Evolutionary conservation across 2,329 filamentous ascomycete genomes (phyloP).

Genomic region (Pyrenophora graminea): DNA sequence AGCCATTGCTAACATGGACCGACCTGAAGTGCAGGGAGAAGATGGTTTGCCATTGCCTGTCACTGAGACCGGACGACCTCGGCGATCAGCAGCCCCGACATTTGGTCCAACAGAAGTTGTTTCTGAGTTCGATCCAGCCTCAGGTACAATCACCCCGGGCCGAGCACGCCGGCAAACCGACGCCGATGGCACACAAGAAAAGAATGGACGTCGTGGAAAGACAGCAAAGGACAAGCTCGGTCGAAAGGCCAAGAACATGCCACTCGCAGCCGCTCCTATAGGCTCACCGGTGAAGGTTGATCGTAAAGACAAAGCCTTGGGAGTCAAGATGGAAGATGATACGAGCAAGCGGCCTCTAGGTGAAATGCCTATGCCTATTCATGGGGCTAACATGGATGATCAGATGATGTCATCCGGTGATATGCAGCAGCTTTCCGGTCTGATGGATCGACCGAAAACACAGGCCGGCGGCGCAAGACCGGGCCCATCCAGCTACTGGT

Average conservation of each 20-base stretch:
- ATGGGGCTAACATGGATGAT: slow-evolving; percentile 31
- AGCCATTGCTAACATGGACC: slow-evolving; percentile 58
- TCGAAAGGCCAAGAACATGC: slow-evolving; percentile 49
- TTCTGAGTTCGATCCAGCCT: slow-evolving; percentile 61
- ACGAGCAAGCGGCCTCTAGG: slow-evolving; percentile 31
- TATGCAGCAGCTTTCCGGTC: slow-evolving; percentile 20
- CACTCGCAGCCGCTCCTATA: slow-evolving; percentile 46
- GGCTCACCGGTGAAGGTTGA: slow-evolving; percentile 44
- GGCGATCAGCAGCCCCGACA: slow-evolving; percentile 66
- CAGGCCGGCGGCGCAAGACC: slow-evolving; percentile 50
- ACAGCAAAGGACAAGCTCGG: slow-evolving; percentile 44
- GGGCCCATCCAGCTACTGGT: slow-evolving; percentile 83
- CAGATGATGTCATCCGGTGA: slow-evolving; percentile 31
- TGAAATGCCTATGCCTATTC: slow-evolving; percentile 36
- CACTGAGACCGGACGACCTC: slow-evolving; percentile 56
- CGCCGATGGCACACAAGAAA: slow-evolving; percentile 40
- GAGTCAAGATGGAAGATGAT: slow-evolving; percentile 43
- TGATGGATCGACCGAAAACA: slow-evolving; percentile 43
- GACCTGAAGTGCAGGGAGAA: slow-evolving; percentile 46
- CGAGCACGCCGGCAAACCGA: slow-evolving; percentile 44
- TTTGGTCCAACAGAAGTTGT: slow-evolving; percentile 65
- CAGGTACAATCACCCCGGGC: slow-evolving; percentile 35
- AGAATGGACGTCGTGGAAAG: slow-evolving; percentile 50
- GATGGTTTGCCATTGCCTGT: slow-evolving; percentile 47
- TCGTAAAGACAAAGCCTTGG: slow-evolving; percentile 36